These are phyloP conservation scores for Teunomyces tritomae DNA, from an alignment of 805 yeast genomes.

Conservation along the genomic window DNA sequence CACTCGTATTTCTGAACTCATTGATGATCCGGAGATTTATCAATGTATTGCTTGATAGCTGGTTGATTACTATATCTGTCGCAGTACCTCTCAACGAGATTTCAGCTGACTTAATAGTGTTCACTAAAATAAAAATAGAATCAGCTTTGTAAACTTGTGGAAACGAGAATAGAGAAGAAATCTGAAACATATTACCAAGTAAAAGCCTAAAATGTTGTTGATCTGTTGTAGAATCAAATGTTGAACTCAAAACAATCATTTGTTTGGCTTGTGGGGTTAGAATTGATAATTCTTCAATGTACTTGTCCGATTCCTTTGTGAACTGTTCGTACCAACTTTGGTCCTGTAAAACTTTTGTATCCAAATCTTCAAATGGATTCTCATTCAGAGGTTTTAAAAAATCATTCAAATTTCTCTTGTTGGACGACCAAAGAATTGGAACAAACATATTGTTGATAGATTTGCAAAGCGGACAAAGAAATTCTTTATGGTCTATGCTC, in stretches of 20 bases:
- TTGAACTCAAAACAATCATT: slow-evolving; percentile 22
- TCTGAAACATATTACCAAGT: slow-evolving; percentile 35
- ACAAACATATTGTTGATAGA: slow-evolving; percentile 80
- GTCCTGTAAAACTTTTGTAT: slow-evolving; percentile 12
- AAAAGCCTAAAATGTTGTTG: slow-evolving; percentile 27
- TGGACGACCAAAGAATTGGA: slow-evolving; percentile 65
- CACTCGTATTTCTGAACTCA: slow-evolving; percentile 37
- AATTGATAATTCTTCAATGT: slow-evolving; percentile 21
- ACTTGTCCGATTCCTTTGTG: slow-evolving; percentile 15
- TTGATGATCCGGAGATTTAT: slow-evolving; percentile 53
- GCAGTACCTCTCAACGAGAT: slow-evolving; percentile 57
- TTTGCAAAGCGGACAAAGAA: slow-evolving; percentile 88
- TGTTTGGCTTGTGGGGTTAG: slow-evolving; percentile 27
- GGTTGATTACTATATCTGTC: slow-evolving; percentile 46
- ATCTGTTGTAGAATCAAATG: slow-evolving; percentile 11
- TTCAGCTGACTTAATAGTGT: slow-evolving; percentile 64
- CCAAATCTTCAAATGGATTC: slow-evolving; percentile 15
- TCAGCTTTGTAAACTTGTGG: slow-evolving; percentile 38
- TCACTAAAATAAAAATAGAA: slow-evolving; percentile 41
- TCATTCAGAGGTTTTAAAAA: slow-evolving; percentile 15
- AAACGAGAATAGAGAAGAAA: slow-evolving; percentile 33
- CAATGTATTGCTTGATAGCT: slow-evolving; percentile 59
- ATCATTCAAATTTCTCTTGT: slow-evolving; percentile 30
- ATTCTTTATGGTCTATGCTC: slow-evolving; percentile 65
- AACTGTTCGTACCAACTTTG: slow-evolving; percentile 27